Conservation (phyloP, 768 basidiomycete species). For the Plicaturopsis crispa region DNA sequence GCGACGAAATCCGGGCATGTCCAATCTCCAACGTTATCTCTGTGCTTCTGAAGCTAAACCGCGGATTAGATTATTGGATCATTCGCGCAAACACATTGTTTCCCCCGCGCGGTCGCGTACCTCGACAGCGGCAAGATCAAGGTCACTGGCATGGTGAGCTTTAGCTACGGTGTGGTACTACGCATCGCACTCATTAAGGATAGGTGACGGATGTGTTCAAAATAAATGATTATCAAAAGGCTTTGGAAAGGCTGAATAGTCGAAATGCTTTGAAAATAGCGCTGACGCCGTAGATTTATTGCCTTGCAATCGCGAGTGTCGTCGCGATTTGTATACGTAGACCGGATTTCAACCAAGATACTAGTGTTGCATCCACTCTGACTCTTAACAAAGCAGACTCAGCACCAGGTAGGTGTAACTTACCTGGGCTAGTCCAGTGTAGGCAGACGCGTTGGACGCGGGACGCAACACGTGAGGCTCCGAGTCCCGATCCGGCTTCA, state of each 20-base stretch:
- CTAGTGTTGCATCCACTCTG: too few species aligned
- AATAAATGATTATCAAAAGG: conserved; percentile 54
- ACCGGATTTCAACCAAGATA: too few species aligned
- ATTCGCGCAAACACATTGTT: conserved; percentile 51
- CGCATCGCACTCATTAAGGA: not conserved
- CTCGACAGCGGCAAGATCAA: conserved; percentile 47
- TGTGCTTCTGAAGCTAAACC: not conserved
- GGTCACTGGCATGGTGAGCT: conserved; percentile 41
- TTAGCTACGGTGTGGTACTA: not conserved
- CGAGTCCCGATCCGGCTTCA: too few species aligned
- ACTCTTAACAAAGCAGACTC: too few species aligned
- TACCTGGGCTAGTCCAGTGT: too few species aligned
- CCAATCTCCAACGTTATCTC: not conserved
- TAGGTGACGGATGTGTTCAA: conserved; percentile 52
- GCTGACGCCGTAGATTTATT: too few species aligned
- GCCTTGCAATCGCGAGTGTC: too few species aligned
- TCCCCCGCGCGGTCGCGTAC: conserved; percentile 51
- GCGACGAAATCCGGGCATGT: conserved; percentile 57
- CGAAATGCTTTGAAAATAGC: conserved; percentile 45
- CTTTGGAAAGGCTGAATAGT: conserved; percentile 59
- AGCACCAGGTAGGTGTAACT: too few species aligned
- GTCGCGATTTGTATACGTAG: too few species aligned
- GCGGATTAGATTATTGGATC: conserved; percentile 45
- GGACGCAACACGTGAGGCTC: too few species aligned
- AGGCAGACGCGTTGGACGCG: too few species aligned